These are phyloP conservation scores for Adansonia digitata DNA, from an alignment of 345 rosid genomes.

Conservation along the genomic window DNA sequence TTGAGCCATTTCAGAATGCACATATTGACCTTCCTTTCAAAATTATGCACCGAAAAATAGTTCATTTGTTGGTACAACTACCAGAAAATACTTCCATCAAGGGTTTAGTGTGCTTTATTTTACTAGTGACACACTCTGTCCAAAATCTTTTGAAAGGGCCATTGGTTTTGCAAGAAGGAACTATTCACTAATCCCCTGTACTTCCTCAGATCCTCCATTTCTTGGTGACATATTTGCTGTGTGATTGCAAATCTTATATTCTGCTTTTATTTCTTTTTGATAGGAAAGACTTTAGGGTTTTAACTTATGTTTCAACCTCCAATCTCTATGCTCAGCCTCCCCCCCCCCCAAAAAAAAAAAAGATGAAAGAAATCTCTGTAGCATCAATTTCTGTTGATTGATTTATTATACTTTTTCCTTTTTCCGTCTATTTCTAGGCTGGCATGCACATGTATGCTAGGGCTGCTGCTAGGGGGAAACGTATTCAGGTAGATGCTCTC, in stretches of 20 bases:
- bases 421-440: conserved; percentile 14
- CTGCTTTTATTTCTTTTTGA: too few species aligned
- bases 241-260: too few species aligned
- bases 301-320: neutral
- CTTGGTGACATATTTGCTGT: neutral
- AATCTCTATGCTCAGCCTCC: neutral
- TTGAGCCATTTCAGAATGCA: neutral
- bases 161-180: neutral
- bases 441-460: conserved; percentile 24
- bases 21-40: neutral
- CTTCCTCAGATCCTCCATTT: neutral
- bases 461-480: conserved; percentile 36
- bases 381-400: neutral
- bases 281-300: neutral
- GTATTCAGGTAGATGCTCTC: conserved; percentile 26
- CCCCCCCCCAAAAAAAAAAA: neutral
- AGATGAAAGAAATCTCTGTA: neutral
- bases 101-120: neutral
- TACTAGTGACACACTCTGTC: neutral
- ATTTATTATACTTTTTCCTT: neutral
- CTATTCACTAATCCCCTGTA: neutral
- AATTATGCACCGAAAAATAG: neutral
- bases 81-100: neutral
- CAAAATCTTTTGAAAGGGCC: neutral
- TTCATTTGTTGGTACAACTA: neutral